Conservation (phyloP, 2,329 filamentous ascomycete species). For the Talaromyces rugulosus region DNA sequence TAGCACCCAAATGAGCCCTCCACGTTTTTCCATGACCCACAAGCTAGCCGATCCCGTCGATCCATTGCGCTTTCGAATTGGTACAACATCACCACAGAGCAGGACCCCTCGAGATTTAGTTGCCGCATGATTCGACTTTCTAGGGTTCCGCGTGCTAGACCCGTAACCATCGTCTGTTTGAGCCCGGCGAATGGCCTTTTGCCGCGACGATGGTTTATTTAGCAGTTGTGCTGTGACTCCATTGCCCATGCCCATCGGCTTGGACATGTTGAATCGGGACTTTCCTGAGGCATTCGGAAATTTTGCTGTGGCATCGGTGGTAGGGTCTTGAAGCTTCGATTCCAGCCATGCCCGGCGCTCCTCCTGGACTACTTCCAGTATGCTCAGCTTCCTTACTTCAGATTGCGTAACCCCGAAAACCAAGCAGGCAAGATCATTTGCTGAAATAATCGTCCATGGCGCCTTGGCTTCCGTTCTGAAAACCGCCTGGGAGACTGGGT, state of each 20-base stretch:
- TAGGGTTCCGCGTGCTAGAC: slow-evolving; percentile 47
- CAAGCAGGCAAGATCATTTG: slow-evolving; percentile 92
- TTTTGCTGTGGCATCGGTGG: slow-evolving; percentile 44
- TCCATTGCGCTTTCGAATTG: slow-evolving; percentile 93
- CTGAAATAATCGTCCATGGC: slow-evolving; percentile 93
- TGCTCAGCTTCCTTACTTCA: slow-evolving; percentile 90
- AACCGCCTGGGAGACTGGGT: slow-evolving; percentile 88
- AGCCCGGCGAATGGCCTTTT: slow-evolving; percentile 44
- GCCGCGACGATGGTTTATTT: slow-evolving; percentile 69
- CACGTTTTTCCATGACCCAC: slow-evolving; percentile 97
- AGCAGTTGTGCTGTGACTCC: slow-evolving; percentile 85
- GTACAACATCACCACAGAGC: slow-evolving; percentile 95
- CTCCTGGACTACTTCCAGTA: slow-evolving; percentile 88
- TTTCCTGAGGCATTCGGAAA: slow-evolving; percentile 29
- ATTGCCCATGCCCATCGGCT: slow-evolving; percentile 62
- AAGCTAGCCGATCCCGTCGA: slow-evolving; percentile 86
- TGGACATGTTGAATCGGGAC: slow-evolving; percentile 33
- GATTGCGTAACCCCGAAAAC: slow-evolving; percentile 99
- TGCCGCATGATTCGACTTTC: slow-evolving; percentile 61
- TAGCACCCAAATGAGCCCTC: slow-evolving; percentile 92
- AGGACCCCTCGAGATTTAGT: slow-evolving; percentile 83
- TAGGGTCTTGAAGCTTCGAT: slow-evolving; percentile 68
- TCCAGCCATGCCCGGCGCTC: slow-evolving; percentile 88
- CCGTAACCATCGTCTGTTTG: slow-evolving; percentile 56
- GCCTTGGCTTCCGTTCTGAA: slow-evolving; percentile 90